phyloP scores from a whole-genome alignment of 2,329 filamentous ascomycete genomes.

The Penicillium aurantiogriseum region DNA sequence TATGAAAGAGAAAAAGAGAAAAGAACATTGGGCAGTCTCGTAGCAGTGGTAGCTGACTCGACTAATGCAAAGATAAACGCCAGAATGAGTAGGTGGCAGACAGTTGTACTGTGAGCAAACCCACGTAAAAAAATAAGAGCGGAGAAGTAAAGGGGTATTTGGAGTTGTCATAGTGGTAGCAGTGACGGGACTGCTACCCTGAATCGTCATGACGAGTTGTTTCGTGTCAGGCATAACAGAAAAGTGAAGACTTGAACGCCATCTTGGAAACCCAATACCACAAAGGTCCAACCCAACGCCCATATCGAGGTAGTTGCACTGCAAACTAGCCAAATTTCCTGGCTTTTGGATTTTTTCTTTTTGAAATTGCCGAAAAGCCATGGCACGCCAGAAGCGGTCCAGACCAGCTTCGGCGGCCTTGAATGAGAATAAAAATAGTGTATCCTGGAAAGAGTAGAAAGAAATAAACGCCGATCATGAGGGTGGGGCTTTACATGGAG shows the following conservation, averaged over 20 bases:
- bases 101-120: not conserved
- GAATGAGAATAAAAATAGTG: conserved; percentile 8
- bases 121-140: not conserved
- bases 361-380: conserved; percentile 12
- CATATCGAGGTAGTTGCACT: conserved; percentile 10
- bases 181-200: not conserved
- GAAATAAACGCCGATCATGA: conserved; percentile 26
- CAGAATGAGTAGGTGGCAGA: not conserved
- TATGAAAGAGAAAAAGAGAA: not conserved
- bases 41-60: conserved; percentile 1
- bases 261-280: conserved; percentile 8
- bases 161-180: conserved; percentile 3
- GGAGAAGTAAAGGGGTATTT: conserved; percentile 9
- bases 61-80: conserved; percentile 13
- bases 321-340: conserved; percentile 7
- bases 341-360: conserved; percentile 15
- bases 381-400: conserved; percentile 24
- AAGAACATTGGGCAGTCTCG: not conserved
- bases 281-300: conserved; percentile 6
- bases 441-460: not conserved
- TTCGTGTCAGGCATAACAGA: conserved; percentile 6
- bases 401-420: conserved; percentile 28
- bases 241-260: conserved; percentile 14
- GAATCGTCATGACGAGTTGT: conserved; percentile 8
- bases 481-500: conserved; percentile 43